Evolutionary conservation across 257 asterid species (phyloP).

Genomic region (Solanum virginianum): DNA sequence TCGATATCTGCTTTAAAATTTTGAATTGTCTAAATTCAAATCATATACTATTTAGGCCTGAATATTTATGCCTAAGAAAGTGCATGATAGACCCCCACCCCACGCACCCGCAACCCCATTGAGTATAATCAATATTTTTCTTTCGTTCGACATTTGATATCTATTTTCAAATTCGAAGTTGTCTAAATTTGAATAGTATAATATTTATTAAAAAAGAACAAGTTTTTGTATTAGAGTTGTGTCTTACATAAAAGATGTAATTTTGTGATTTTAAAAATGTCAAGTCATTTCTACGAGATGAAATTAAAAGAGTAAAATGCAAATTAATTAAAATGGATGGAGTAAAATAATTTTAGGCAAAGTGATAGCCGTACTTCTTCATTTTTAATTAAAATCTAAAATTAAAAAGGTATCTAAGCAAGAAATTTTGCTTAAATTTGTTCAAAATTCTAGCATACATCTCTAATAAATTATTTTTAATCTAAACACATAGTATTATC

Average conservation of each 20-base stretch:
- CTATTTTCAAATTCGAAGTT: accelerated
- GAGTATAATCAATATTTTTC: background rate
- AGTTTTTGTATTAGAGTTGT: background rate
- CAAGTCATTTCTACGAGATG: accelerated
- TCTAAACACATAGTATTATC: no score
- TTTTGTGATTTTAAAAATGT: background rate
- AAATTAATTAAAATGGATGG: background rate
- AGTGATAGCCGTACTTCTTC: background rate
- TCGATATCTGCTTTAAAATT: no score
- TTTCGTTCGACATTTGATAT: background rate
- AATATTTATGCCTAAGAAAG: background rate
- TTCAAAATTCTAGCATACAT: no score
- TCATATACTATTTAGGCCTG: no score
- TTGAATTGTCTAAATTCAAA: no score
- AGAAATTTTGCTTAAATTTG: no score
- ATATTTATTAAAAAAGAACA: background rate
- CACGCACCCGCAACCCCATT: no score
- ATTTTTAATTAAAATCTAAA: background rate
- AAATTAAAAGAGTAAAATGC: background rate
- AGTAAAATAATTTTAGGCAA: background rate
- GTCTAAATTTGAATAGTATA: background rate
- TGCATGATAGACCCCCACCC: no score
- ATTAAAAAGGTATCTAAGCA: no score
- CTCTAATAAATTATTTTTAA: no score
- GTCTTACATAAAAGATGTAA: background rate